Conservation (phyloP, 768 basidiomycete genomes). For the Boletus insuetus region DNA sequence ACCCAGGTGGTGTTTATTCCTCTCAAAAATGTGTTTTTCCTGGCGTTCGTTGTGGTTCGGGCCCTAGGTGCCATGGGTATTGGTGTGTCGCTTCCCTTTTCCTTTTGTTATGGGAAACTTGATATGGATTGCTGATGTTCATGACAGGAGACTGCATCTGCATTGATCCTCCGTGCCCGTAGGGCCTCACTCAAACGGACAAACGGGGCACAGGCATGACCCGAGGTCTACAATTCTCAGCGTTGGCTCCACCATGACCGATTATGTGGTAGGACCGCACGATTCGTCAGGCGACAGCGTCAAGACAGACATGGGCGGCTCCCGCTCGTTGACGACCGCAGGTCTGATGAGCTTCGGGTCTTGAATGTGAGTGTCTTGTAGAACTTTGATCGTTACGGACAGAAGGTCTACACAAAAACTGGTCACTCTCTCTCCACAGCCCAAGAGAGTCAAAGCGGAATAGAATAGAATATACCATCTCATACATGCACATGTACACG, state of each 20-base stretch:
- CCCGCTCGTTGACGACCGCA: slow-evolving; percentile 1
- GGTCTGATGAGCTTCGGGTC: background rate
- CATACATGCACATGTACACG: too few relatives aligned
- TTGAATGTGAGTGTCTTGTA: too few relatives aligned
- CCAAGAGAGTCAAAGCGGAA: too few relatives aligned
- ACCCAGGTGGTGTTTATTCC: slow-evolving; percentile 17
- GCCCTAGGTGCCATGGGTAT: slow-evolving; percentile 11
- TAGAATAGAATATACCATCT: too few relatives aligned
- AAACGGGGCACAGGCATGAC: background rate
- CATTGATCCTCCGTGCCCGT: slow-evolving; percentile 17
- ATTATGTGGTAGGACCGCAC: background rate
- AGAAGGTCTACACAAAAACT: background rate
- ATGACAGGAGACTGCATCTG: slow-evolving; percentile 13
- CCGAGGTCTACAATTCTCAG: slow-evolving; percentile 12
- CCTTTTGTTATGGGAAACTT: too few relatives aligned
- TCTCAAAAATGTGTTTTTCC: slow-evolving; percentile 22
- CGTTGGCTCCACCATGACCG: background rate
- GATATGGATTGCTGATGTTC: background rate
- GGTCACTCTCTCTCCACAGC: background rate
- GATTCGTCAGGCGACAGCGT: background rate
- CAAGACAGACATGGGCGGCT: slow-evolving; percentile 4
- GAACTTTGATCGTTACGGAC: background rate
- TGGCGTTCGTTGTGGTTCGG: slow-evolving; percentile 15
- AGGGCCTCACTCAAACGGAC: slow-evolving; percentile 21
- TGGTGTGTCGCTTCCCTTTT: too few relatives aligned